Percentiles rank a stretch among this genome's conserved stretches.
Conservation (phyloP, 2,329 filamentous ascomycete species). For the Exophiala mesophila region DNA sequence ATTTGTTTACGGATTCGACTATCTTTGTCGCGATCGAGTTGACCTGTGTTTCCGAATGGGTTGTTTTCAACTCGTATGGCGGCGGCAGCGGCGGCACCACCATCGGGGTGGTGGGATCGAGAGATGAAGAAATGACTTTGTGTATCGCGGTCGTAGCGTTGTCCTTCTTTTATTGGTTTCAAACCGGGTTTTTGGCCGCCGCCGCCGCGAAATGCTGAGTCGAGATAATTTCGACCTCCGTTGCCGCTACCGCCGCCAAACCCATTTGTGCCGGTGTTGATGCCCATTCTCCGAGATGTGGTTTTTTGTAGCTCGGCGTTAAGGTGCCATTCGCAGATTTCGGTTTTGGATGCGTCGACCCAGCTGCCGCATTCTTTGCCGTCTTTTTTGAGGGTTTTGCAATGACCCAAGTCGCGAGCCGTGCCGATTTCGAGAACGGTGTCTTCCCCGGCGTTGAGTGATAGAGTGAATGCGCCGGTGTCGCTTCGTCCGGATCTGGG, state of each 20-base stretch:
- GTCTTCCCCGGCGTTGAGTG: constrained; percentile 79
- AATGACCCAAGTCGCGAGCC: constrained; percentile 81
- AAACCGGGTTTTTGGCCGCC: constrained; percentile 23
- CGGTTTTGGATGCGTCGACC: constrained; percentile 82
- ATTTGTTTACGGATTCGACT: constrained; percentile 41
- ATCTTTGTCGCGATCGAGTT: constrained; percentile 39
- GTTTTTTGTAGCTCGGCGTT: constrained; percentile 73
- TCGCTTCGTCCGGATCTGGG: constrained; percentile 70
- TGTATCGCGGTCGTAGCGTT: constrained; percentile 35
- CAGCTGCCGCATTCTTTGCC: constrained; percentile 74
- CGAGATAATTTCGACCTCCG: constrained; percentile 32
- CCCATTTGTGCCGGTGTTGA: constrained; percentile 64
- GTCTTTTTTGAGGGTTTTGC: constrained; percentile 78
- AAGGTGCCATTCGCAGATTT: constrained; percentile 90
- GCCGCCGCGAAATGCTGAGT: constrained; percentile 35
- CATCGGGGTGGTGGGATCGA: constrained; percentile 16
- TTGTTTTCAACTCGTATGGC: constrained; percentile 36
- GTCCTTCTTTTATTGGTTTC: constrained; percentile 19
- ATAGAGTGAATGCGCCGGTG: constrained; percentile 78
- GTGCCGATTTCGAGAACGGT: constrained; percentile 84
- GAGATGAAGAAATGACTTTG: constrained; percentile 44
- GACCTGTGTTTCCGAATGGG: constrained; percentile 29
- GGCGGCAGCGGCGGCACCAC: constrained; percentile 10
- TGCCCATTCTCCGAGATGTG: constrained; percentile 65
- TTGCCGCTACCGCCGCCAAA: constrained; percentile 33